Conservation (phyloP, 805 yeast species). For the Candida chauliodis region DNA sequence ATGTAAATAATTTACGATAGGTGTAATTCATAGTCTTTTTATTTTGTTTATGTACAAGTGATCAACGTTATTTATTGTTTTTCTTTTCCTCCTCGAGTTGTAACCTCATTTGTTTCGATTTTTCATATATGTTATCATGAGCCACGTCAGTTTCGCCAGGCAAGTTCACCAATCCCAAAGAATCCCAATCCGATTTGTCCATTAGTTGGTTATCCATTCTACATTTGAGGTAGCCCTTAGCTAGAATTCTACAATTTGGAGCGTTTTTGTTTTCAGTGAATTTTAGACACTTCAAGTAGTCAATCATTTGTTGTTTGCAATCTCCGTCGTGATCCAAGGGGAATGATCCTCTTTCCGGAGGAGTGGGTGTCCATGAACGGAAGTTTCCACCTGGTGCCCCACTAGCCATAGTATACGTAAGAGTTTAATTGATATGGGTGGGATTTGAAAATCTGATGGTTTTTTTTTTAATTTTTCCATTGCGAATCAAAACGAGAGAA, state of each 20-base stretch:
- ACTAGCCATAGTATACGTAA: conserved; percentile 34
- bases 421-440: too few species aligned
- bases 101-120: not conserved
- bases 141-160: conserved; percentile 28
- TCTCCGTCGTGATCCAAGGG: conserved; percentile 89
- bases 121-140: conserved; percentile 8
- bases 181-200: conserved; percentile 42
- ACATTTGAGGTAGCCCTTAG: conserved; percentile 78
- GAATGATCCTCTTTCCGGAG: conserved; percentile 95
- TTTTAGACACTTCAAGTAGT: conserved; percentile 75
- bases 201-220: conserved; percentile 72
- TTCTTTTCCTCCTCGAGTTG: not conserved
- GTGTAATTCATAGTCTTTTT: not conserved
- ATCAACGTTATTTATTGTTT: not conserved
- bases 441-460: conserved; percentile 1
- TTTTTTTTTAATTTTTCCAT: not conserved
- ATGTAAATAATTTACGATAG: too few species aligned
- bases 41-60: not conserved
- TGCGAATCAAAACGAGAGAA: too few species aligned
- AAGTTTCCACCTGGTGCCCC: conserved; percentile 37
- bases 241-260: conserved; percentile 82
- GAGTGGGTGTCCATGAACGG: conserved; percentile 65
- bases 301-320: conserved; percentile 70
- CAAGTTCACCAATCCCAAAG: conserved; percentile 39
- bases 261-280: conserved; percentile 79